These are phyloP conservation scores for Epithele typhae DNA, from an alignment of 768 basidiomycete genomes.

Conservation along the genomic window DNA sequence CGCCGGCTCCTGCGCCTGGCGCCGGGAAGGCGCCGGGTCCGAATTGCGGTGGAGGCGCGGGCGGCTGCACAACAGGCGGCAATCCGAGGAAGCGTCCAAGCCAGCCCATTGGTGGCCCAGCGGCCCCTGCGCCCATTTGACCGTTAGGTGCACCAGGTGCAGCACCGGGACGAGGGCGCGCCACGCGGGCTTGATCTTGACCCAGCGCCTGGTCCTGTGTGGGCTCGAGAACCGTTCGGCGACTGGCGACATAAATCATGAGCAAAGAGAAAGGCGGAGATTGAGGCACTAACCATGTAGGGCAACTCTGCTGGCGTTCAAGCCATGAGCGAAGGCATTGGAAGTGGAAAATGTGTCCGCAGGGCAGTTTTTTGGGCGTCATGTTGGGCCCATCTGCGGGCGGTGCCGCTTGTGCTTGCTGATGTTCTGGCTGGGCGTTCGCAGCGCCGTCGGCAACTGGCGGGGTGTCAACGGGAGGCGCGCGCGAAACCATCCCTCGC, in stretches of 20 bases:
- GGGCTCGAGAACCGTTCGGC: constrained; percentile 70
- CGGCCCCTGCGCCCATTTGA: constrained; percentile 25
- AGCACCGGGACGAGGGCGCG: constrained; percentile 21
- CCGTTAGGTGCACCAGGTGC: constrained; percentile 25
- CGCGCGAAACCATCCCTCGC: constrained; percentile 76
- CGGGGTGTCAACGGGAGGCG: constrained; percentile 11
- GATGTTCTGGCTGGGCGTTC: constrained; percentile 22
- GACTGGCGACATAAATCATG: constrained; percentile 37
- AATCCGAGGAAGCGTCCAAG: constrained; percentile 55
- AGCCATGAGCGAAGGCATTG: constrained; percentile 97
- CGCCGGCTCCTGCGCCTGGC: constrained; percentile 19
- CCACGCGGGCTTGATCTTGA: constrained; percentile 14
- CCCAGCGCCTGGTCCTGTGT: constrained; percentile 13
- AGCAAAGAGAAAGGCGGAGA: no score
- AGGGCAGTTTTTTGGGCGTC: constrained; percentile 93
- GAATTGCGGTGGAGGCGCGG: constrained; percentile 25
- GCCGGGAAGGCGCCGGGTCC: constrained; percentile 19
- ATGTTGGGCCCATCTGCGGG: constrained; percentile 76
- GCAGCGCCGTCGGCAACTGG: constrained; percentile 17
- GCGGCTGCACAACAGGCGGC: constrained; percentile 39
- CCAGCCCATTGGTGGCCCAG: constrained; percentile 31
- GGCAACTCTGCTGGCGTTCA: constrained; percentile 97
- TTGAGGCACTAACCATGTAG: constrained; percentile 74
- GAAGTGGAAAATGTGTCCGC: constrained; percentile 98
- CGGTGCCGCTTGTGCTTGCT: constrained; percentile 19